These are phyloP conservation scores for Stemphylium vesicarium DNA, from an alignment of 2,329 filamentous ascomycete genomes.

Conservation along the genomic window DNA sequence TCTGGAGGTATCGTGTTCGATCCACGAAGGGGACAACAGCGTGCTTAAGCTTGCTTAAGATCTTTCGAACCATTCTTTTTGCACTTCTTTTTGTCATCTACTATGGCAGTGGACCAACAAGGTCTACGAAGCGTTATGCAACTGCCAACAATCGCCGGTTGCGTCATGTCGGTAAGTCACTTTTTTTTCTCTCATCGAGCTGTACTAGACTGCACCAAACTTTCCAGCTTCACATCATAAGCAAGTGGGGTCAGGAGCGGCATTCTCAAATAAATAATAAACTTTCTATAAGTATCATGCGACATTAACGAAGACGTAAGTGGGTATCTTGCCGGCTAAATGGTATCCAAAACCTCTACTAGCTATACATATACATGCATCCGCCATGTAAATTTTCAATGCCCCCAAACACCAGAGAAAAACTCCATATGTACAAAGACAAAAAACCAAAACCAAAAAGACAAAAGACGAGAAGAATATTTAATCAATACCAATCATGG, in stretches of 20 bases:
- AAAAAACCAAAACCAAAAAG: constrained; percentile 11
- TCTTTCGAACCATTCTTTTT: constrained; percentile 19
- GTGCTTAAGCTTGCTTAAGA: constrained; percentile 20
- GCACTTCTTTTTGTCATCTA: neutral
- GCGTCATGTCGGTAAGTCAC: neutral
- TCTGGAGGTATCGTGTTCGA: constrained; percentile 39
- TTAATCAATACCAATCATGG: constrained; percentile 46
- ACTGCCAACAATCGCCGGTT: neutral
- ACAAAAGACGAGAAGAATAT: constrained; percentile 4
- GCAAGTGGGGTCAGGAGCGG: too few relatives aligned
- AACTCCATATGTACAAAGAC: neutral
- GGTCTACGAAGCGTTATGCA: neutral
- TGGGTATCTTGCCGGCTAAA: constrained; percentile 21
- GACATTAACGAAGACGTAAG: constrained; percentile 14
- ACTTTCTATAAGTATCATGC: constrained; percentile 7
- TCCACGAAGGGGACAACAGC: constrained; percentile 28
- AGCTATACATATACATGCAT: constrained; percentile 13
- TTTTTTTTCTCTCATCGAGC: neutral
- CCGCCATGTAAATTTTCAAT: neutral
- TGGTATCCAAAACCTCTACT: constrained; percentile 18
- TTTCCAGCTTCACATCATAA: too few relatives aligned
- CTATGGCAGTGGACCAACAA: neutral
- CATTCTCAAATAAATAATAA: neutral
- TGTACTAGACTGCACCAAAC: too few relatives aligned
- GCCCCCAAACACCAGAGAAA: too few relatives aligned